Evolutionary conservation across 1,139 yeast genomes (phyloP).

Genomic region (Kluyveromyces marxianus): DNA sequence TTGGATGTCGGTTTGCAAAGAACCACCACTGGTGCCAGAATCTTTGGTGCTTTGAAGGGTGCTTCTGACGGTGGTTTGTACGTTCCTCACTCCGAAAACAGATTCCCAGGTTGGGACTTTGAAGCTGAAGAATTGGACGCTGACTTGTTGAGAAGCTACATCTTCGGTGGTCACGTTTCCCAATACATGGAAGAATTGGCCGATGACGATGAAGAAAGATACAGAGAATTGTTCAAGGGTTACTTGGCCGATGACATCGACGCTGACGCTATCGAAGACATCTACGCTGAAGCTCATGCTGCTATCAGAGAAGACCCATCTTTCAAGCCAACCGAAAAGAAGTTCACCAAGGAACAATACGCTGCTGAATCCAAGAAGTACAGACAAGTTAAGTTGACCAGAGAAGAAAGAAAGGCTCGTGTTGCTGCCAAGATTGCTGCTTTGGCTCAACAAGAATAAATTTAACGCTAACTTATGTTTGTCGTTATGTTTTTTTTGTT

Average conservation of each 20-base stretch:
- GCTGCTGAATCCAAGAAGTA: conserved; percentile 93
- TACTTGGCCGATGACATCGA: conserved; percentile 96
- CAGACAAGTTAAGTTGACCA: conserved; percentile 84
- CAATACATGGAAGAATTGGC: conserved; percentile 99
- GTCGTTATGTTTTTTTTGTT: too few species aligned
- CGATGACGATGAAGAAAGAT: conserved; percentile 99
- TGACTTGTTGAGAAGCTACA: conserved; percentile 96
- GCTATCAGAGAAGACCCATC: conserved; percentile 94
- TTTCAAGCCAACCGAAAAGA: conserved; percentile 85
- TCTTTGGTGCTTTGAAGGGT: conserved; percentile 99
- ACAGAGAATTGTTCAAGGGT: conserved; percentile 90
- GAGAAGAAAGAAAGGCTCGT: conserved; percentile 83
- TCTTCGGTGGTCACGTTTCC: conserved; percentile 99
- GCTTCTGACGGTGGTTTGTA: conserved; percentile 99
- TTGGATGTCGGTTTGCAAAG: conserved; percentile 99
- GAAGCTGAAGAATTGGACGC: conserved; percentile 98
- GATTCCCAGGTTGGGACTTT: conserved; percentile 99
- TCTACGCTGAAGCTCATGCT: conserved; percentile 92
- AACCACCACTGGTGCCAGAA: conserved; percentile 99
- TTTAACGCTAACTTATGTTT: background rate
- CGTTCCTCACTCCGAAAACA: conserved; percentile 99
- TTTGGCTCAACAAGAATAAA: conserved; percentile 35
- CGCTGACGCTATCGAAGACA: conserved; percentile 93
- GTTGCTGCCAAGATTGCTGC: conserved; percentile 89
- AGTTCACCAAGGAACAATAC: conserved; percentile 95